Percentiles rank a stretch among this genome's conserved stretches.
phyloP scores from a whole-genome alignment of 2,329 filamentous ascomycete species.

The Exophiala oligosperma region DNA sequence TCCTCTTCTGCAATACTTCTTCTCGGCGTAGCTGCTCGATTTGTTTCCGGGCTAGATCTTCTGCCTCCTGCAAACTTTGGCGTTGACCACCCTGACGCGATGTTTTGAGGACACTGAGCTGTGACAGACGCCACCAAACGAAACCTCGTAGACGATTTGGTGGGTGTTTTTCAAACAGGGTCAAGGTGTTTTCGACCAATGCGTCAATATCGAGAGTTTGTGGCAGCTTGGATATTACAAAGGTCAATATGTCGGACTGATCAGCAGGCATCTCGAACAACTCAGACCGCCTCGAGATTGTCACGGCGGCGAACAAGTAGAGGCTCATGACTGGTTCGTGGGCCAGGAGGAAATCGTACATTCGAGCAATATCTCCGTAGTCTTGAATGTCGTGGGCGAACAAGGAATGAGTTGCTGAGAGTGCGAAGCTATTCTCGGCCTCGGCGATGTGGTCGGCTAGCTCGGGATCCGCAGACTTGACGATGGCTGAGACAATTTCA shows the following conservation, averaged over 20 bases:
- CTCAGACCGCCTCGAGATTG: constrained; percentile 76
- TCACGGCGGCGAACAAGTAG: constrained; percentile 89
- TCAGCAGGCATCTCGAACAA: constrained; percentile 80
- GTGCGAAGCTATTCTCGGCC: constrained; percentile 85
- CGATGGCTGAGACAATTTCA: constrained; percentile 79
- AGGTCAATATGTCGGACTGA: constrained; percentile 90
- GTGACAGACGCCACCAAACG: constrained; percentile 71
- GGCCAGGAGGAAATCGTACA: constrained; percentile 91
- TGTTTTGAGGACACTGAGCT: constrained; percentile 81
- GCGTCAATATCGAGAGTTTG: constrained; percentile 75
- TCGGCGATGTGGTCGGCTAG: constrained; percentile 74
- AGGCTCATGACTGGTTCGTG: constrained; percentile 83
- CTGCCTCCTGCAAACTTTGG: constrained; percentile 66
- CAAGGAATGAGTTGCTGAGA: constrained; percentile 90
- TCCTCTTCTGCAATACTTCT: constrained; percentile 56
- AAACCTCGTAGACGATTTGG: constrained; percentile 66
- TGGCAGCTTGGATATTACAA: constrained; percentile 82
- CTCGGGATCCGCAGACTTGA: constrained; percentile 68
- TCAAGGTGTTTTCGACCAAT: constrained; percentile 66
- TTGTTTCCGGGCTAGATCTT: constrained; percentile 68
- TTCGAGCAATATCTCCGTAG: constrained; percentile 81
- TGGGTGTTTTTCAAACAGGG: constrained; percentile 65
- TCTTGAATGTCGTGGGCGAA: constrained; percentile 95
- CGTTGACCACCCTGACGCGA: constrained; percentile 56
- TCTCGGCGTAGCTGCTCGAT: constrained; percentile 68